Percentiles rank a stretch among this genome's conserved stretches.
Conservation (phyloP, 352 stramenopile species). For the Pythium phragmiticola region DNA sequence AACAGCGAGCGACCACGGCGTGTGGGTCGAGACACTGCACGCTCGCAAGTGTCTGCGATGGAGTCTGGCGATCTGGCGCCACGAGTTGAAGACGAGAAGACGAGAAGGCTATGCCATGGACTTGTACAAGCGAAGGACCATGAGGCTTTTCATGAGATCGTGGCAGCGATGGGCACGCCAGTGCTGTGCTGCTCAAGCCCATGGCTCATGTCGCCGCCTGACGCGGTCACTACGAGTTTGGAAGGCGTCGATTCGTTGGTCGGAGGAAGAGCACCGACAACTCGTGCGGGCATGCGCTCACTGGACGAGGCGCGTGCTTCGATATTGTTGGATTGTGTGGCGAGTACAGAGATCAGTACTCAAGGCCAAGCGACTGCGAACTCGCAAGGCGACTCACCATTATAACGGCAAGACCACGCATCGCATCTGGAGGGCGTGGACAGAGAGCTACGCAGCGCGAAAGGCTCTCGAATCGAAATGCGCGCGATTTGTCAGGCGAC, state of each 20-base stretch:
- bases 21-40: constrained; percentile 42
- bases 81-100: neutral
- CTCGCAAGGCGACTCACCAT: neutral
- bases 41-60: constrained; percentile 23
- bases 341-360: neutral
- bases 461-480: neutral
- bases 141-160: neutral
- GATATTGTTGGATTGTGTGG: neutral
- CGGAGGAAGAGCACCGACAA: neutral
- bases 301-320: neutral
- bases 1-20: constrained; percentile 27
- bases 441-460: neutral
- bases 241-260: neutral
- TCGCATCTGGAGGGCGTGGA: constrained; percentile 9
- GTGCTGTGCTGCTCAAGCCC: neutral
- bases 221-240: constrained; percentile 5
- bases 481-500: neutral
- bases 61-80: constrained; percentile 31
- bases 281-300: neutral
- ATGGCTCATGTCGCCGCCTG: neutral
- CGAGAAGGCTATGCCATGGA: neutral
- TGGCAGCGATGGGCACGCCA: constrained; percentile 1
- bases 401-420: neutral
- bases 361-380: neutral
- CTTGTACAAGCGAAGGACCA: neutral